Percentiles rank a stretch among this genome's conserved stretches.
phyloP scores from a whole-genome alignment of 495 filamentous ascomycete genomes.

The Annulohypoxylon moriforme region DNA sequence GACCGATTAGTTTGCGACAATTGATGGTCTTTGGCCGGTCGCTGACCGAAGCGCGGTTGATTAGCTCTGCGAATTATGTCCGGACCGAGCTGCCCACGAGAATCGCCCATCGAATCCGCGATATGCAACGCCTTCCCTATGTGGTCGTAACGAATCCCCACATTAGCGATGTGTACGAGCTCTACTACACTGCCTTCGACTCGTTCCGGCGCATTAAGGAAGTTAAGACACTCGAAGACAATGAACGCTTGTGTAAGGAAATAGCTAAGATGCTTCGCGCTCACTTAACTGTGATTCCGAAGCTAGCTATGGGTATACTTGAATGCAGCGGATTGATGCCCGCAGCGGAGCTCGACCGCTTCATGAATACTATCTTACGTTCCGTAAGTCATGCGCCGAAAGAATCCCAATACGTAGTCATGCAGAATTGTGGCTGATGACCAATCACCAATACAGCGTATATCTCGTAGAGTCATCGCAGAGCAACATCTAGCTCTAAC shows the following conservation, averaged over 20 bases:
- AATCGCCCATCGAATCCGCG: conserved; percentile 91
- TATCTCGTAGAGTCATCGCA: conserved; percentile 94
- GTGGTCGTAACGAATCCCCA: conserved; percentile 96
- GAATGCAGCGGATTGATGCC: conserved; percentile 85
- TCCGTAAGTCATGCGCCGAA: conserved; percentile 68
- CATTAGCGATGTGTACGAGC: conserved; percentile 92
- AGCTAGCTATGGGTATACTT: conserved; percentile 91
- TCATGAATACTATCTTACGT: conserved; percentile 94
- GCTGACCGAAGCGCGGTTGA: conserved; percentile 86
- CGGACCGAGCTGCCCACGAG: conserved; percentile 94
- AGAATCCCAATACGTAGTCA: background rate
- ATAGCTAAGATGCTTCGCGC: conserved; percentile 83
- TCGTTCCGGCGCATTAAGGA: conserved; percentile 83
- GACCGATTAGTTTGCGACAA: conserved; percentile 89
- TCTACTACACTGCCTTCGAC: conserved; percentile 97
- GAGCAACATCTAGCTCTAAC: conserved; percentile 98
- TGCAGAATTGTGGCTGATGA: background rate
- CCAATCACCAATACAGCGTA: conserved; percentile 66
- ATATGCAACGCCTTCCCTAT: conserved; percentile 97
- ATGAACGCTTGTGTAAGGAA: conserved; percentile 86
- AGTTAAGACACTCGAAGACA: conserved; percentile 87
- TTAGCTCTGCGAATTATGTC: conserved; percentile 97
- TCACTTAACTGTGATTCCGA: conserved; percentile 92
- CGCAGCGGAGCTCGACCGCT: conserved; percentile 82
- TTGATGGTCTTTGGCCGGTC: conserved; percentile 94